These are phyloP conservation scores for Cladosporium sp. DNA, from an alignment of 2,329 filamentous ascomycete genomes.

Conservation along the genomic window DNA sequence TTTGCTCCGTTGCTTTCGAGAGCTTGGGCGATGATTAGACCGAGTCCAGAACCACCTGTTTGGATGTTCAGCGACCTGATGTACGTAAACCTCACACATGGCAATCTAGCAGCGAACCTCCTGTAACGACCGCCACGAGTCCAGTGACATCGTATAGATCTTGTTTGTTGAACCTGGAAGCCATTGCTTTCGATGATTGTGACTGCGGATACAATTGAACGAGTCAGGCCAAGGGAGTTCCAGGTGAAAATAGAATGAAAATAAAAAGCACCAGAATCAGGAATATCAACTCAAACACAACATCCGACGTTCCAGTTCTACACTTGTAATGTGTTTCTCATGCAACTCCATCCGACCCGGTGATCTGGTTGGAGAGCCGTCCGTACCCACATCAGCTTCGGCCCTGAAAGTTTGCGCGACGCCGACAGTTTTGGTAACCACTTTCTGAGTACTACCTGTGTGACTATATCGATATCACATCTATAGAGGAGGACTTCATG, in stretches of 20 bases:
- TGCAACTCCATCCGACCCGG: neutral
- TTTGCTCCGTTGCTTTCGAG: slow-evolving; percentile 40
- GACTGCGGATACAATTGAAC: too few relatives aligned
- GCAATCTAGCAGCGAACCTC: slow-evolving; percentile 15
- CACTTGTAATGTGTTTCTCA: slow-evolving; percentile 2
- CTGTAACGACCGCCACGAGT: slow-evolving; percentile 30
- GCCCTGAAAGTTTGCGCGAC: neutral
- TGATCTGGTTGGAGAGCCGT: slow-evolving; percentile 10
- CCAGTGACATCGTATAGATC: slow-evolving; percentile 26
- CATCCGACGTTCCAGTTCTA: neutral
- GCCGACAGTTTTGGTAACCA: neutral
- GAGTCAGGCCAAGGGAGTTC: too few relatives aligned
- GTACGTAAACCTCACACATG: neutral
- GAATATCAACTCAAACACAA: neutral
- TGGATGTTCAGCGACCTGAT: neutral
- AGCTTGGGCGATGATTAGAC: slow-evolving; percentile 36
- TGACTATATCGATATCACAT: too few relatives aligned
- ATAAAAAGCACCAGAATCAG: neutral
- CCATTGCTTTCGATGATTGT: slow-evolving; percentile 8
- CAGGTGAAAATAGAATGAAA: too few relatives aligned
- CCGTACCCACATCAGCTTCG: slow-evolving; percentile 6
- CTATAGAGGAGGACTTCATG: too few relatives aligned
- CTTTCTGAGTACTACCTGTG: too few relatives aligned
- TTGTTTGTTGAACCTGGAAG: slow-evolving; percentile 17
- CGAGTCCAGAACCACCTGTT: slow-evolving; percentile 23